Base-by-base conservation (phyloP, 1,284 basidiomycete genomes). In the Boletus semigastroideus region DNA sequence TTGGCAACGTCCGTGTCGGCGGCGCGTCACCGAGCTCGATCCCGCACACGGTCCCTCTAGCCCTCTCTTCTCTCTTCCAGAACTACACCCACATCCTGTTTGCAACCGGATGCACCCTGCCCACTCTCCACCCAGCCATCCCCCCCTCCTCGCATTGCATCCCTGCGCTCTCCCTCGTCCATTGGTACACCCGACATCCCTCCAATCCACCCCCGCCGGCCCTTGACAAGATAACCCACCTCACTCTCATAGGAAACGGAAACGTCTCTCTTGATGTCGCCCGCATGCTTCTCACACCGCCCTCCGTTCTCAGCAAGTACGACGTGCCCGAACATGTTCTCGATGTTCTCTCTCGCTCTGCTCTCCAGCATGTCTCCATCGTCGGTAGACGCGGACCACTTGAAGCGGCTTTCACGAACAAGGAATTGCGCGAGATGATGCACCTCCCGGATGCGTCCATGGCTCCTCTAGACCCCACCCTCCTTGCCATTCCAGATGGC, bases 171-270 rank as follows among this genome's bases (percentile, higher is more conserved):
- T 85, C 85, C 1, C 75, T 99, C 48, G 96, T 99, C 3, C 90
- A 95, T 62, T 99, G 96, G 96, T 99, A 99, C 74, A 99, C 97
- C 34, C 87, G 84, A 39, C 94, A 99, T 69, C 95, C 95, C 1
- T 79, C 83, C 13, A 66, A 72, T 9, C 74, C 82, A 0, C 66
- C 77, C 0, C 71, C 83, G 1, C 86, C 86, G 1, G 74, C 83
- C 6, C 78, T 98, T 0, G 75, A 83, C 31, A 75, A 75, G 30
- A 71, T 83, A 0, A 67, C 76, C 6, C 87, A 94, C 57, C 86
- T 97, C 40, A 85, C 91, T 1, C 74, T 99, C 43, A 88, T 99
- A 42, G 96, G 97, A 0, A 93, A 96, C 56, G 96, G 97, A 14
- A 99, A 99, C 63, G 97, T 99, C 45, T 91, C 95, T 5, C 76